Conservation (phyloP, 441 rosid species). For the Melastoma candidum region DNA sequence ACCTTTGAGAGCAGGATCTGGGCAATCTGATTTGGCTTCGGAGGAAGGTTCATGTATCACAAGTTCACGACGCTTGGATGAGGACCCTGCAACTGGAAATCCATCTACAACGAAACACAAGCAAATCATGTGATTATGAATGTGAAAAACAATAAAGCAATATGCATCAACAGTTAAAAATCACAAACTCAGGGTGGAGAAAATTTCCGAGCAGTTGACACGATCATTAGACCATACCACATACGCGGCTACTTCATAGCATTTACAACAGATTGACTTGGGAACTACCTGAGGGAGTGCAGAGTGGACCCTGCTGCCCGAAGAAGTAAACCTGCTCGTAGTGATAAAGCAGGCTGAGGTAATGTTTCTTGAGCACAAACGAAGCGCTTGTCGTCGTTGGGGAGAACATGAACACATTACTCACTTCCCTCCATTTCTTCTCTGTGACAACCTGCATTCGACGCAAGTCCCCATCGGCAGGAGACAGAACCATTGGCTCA, state of each 20-base stretch:
- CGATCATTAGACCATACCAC: too few species aligned
- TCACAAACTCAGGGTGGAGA: too few species aligned
- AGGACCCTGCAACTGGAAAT: constrained; percentile 31
- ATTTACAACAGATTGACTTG: too few species aligned
- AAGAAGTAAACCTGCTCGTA: constrained; percentile 90
- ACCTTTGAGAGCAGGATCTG: constrained; percentile 39
- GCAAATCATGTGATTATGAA: not conserved
- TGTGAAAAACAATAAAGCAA: too few species aligned
- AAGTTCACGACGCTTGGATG: constrained; percentile 35
- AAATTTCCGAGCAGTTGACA: too few species aligned
- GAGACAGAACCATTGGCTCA: not conserved
- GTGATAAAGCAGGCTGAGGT: constrained; percentile 69
- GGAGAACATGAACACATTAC: constrained; percentile 74
- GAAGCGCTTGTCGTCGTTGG: constrained; percentile 97
- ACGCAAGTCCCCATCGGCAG: not conserved
- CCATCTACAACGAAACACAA: constrained; percentile 29
- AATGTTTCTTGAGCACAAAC: constrained; percentile 84
- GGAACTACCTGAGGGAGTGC: constrained; percentile 40
- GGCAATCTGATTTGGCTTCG: constrained; percentile 22
- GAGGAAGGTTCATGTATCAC: constrained; percentile 61
- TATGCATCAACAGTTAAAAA: too few species aligned
- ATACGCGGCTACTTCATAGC: too few species aligned
- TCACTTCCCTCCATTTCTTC: constrained; percentile 99
- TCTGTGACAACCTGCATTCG: constrained; percentile 67
- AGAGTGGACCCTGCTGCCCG: constrained; percentile 49